Evolutionary conservation across 2,329 filamentous ascomycete species (phyloP), one percentile per base, ranked within the genome.

Genomic region (Aspergillus intermedius): DNA sequence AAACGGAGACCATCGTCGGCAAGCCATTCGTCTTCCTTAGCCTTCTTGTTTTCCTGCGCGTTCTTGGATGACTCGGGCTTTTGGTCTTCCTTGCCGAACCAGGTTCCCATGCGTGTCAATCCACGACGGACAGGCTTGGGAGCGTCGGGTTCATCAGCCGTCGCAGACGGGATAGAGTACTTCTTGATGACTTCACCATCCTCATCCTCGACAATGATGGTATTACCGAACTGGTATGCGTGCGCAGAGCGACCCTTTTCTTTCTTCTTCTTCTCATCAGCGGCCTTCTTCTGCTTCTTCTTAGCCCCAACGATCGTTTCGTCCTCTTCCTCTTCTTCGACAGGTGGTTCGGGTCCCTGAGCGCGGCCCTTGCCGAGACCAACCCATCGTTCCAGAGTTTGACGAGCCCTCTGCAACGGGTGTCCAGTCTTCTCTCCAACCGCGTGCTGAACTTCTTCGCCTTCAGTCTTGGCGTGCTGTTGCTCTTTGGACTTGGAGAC

Each of bases 121-220:
- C 76, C 75, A 48, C 77, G 72, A 37, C 76, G 73, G 13, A 78
- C 71, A 32, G 71, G 69, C 48, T 45, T 67, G 60, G 53, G 45
- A 40, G 56, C 54, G 37, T 58, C 54, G 34, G 59, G 48, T 19
- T 62, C 53, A 15, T 52, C 35, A 44, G 63, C 60, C 6, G 57
- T 50, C 25, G 62, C 53, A 46, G 69, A 67, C 6, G 79, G 80
- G 47, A 85, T 83, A 44, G 81, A 80, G 62, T 83, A 84, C 60
- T 83, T 84, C 71, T 83, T 84, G 66, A 85, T 75, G 22, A 85
- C 82, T 63, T 85, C 82, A 22, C 82, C 82, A 56, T 84, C 80
- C 59, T 83, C 81, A 55, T 85, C 82, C 61, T 85, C 82, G 13
- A 85, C 80, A 61, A 85, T 85, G 55, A 85, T 82, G n/a, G 82